Percentiles rank a stretch among this genome's conserved stretches.
These are phyloP conservation scores for Inga leiocalycina DNA, from an alignment of 306 rosid species.

Conservation along the genomic window DNA sequence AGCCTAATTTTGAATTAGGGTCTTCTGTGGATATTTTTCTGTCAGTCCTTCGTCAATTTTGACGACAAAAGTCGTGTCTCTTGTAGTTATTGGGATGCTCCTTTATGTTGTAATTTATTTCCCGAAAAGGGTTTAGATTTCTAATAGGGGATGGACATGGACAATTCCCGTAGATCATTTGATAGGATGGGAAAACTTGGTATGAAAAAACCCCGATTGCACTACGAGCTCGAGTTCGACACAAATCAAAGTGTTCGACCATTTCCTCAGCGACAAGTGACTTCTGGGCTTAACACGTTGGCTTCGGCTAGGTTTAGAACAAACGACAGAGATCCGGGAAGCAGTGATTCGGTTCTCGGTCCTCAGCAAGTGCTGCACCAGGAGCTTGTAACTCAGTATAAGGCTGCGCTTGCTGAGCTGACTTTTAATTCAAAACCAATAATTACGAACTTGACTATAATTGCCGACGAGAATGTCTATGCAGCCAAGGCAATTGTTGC, in stretches of 20 bases:
- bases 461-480: slow-evolving; percentile 75
- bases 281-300: slow-evolving; percentile 37
- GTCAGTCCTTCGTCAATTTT: neutral
- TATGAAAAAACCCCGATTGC: slow-evolving; percentile 66
- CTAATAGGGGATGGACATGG: slow-evolving; percentile 55
- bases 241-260: slow-evolving; percentile 49
- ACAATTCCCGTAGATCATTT: slow-evolving; percentile 74
- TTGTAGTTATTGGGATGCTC: neutral
- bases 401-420: slow-evolving; percentile 79
- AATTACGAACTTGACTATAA: slow-evolving; percentile 86
- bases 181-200: slow-evolving; percentile 79
- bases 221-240: slow-evolving; percentile 52
- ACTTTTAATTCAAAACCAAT: slow-evolving; percentile 90
- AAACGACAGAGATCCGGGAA: slow-evolving; percentile 56
- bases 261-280: slow-evolving; percentile 57
- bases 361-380: slow-evolving; percentile 69
- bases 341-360: slow-evolving; percentile 54
- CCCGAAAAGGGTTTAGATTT: slow-evolving; percentile 39
- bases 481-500: slow-evolving; percentile 71
- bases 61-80: neutral
- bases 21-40: neutral
- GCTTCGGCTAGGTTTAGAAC: slow-evolving; percentile 50
- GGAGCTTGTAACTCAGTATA: slow-evolving; percentile 79
- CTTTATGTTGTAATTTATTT: neutral
- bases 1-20: slow-evolving; percentile 28